Evolutionary conservation across 768 basidiomycete genomes (phyloP), one percentile per base, ranked within the genome.

Genomic region (Boletus rex-veris): DNA sequence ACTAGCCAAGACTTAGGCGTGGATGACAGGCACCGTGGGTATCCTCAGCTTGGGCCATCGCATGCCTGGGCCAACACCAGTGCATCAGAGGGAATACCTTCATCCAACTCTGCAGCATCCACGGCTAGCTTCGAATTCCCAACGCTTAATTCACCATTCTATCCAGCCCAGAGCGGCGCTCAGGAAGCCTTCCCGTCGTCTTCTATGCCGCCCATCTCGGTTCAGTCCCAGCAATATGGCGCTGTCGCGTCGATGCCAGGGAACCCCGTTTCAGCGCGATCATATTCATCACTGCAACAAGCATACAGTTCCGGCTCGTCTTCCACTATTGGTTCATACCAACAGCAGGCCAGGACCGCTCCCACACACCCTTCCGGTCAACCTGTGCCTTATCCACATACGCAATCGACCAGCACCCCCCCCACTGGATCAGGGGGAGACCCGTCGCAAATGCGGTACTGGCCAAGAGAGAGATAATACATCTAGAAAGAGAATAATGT

Each of bases 141-240:
- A 39, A 84, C 84, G 15, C 74, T 84, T 37, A 82, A 68, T 57
- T 75, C 82, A 9, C 78, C 84, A 11, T 85, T 82, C 69, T 81
- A 75, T 65, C 84, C 84, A 19, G 58, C 59, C 40, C 70, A 73
- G 49, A 64, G 65, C 45, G 65, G 70, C 52, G 36, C 71, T 7
- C 69, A 73, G 48, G 63, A 69, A 21, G 62, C 63, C 49, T 67
- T 69, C 53, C 60, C 72, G 52, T 53, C 72, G 16, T 61, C 64
- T 38, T 61, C 72, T 44, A 64, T 72, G 48, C 67, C 71, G 19
- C 62, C 75, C 28, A 63, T 70, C 16, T 59, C 67, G 16, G 58
- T 60, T 46, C 47, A 67, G 39, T 53, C 64, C 30, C 65, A 68
- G 45, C 70, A 65, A 33, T 79, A 69, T 58, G 39, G 53, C 40